Evolutionary conservation across 1,284 basidiomycete genomes (phyloP).

Genomic region (Cronartium quercuum): DNA sequence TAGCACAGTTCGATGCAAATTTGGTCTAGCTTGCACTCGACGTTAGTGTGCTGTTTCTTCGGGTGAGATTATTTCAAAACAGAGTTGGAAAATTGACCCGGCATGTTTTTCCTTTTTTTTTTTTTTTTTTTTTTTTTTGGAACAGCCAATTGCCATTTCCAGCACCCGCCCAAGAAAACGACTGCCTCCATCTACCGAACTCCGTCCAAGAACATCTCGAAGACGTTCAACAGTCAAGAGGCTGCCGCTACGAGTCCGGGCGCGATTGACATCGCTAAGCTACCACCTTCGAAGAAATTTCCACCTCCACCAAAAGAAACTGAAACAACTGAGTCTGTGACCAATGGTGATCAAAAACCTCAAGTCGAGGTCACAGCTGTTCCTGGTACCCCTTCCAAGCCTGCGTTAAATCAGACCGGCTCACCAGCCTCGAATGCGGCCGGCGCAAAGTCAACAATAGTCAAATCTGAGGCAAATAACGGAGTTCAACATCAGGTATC

Average conservation of each 20-base stretch:
- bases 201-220: constrained; percentile 34
- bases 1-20: background rate
- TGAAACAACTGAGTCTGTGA: background rate
- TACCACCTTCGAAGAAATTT: constrained; percentile 10
- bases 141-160: constrained; percentile 26
- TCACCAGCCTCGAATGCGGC: background rate
- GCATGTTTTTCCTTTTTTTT: background rate
- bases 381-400: background rate
- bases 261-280: background rate
- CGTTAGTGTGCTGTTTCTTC: background rate
- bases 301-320: background rate
- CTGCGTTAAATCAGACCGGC: background rate
- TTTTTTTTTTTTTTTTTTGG: too few relatives aligned
- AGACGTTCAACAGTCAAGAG: constrained; percentile 17
- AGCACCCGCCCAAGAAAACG: constrained; percentile 14
- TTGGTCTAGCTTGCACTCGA: constrained; percentile 3
- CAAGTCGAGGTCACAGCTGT: background rate
- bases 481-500: background rate
- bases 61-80: background rate
- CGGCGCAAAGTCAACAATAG: background rate
- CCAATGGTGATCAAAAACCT: background rate
- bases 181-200: background rate
- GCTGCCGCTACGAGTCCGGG: background rate
- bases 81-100: constrained; percentile 5
- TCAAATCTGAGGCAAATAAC: background rate